Conservation (phyloP, 139 green algal species). For the Micractinium conductrix region DNA sequence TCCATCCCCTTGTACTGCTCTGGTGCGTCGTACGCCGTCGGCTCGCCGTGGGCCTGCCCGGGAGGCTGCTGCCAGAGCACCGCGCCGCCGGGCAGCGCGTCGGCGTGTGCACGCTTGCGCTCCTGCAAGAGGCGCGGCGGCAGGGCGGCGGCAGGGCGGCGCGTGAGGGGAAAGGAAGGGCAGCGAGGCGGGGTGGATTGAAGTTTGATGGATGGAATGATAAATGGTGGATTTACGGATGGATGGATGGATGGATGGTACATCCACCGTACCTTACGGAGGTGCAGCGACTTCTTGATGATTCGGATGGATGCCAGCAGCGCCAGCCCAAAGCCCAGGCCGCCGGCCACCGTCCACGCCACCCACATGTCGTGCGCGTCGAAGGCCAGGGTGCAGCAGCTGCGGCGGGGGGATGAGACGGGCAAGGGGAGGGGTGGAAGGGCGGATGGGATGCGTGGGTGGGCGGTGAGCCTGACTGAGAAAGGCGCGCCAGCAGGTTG, state of each 20-base stretch:
- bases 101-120: too few species aligned
- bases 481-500: too few species aligned
- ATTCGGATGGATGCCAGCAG: not conserved
- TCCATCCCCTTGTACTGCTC: not conserved
- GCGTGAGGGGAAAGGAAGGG: too few species aligned
- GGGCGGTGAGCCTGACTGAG: too few species aligned
- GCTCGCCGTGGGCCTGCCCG: too few species aligned
- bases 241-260: too few species aligned
- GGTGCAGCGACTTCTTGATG: not conserved
- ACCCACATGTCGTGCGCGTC: not conserved
- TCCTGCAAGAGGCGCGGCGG: too few species aligned
- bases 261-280: slow-evolving; percentile 1
- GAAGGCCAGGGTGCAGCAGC: slow-evolving; percentile 21
- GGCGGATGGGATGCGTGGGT: not conserved
- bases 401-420: not conserved
- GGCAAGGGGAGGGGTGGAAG: too few species aligned
- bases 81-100: not conserved
- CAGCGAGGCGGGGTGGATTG: too few species aligned
- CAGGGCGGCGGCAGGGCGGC: too few species aligned
- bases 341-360: slow-evolving; percentile 13
- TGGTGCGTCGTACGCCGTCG: not conserved
- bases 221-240: too few species aligned
- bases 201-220: too few species aligned
- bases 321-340: slow-evolving; percentile 13
- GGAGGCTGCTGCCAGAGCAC: not conserved